Evolutionary conservation across 2,329 filamentous ascomycete species (phyloP), one percentile per base, ranked within the genome.

Genomic region (Arthrobotrys entomopaga): DNA sequence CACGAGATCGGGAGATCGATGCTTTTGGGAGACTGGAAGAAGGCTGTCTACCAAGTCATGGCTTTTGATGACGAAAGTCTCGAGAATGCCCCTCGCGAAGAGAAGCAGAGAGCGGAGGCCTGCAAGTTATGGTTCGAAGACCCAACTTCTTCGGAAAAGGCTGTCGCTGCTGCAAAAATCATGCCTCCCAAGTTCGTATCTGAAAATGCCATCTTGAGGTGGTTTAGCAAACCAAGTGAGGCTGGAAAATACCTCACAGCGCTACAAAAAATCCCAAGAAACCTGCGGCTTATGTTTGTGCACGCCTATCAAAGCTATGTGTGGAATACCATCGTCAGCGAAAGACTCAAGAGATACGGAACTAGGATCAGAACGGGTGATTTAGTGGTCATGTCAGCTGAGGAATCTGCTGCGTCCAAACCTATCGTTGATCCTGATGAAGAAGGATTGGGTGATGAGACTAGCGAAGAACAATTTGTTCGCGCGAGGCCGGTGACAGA

Each of bases 271-370:
- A 93, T 99, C 76, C 91, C 90, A 22, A 87, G 93, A 16, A 92
- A 91, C 56, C 84, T 98, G 78, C 88, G 93, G 49, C 87, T 92
- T 70, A 97, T 99, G 91, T 99, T 98, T 80, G 89, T 97, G 15
- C 95, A 99, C 81, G 94, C 95, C 3, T 98, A 97, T 82, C 95
- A 99, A 81, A 96, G 91, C 4, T 87, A 93, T 42, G 89, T 99
- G 7, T 99, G 94, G 94, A 99, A 99, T 82, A 87, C 88, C 77
- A 91, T 88, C 11, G 91, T 88, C 1, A 92, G 91, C 77, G 88
- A 90, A 78, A 90, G 95, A 53, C 96, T 92, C 90, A 87, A 88
- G 48, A 83, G 87, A 1, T 90, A 90, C 80, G 93, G 93, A 58
- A 86, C 59, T 16, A 38, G 85, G 64, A 91, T 97, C 15, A 86